Evolutionary conservation across 106 monocot genomes (phyloP).

Genomic region (Triglochin maritima): DNA sequence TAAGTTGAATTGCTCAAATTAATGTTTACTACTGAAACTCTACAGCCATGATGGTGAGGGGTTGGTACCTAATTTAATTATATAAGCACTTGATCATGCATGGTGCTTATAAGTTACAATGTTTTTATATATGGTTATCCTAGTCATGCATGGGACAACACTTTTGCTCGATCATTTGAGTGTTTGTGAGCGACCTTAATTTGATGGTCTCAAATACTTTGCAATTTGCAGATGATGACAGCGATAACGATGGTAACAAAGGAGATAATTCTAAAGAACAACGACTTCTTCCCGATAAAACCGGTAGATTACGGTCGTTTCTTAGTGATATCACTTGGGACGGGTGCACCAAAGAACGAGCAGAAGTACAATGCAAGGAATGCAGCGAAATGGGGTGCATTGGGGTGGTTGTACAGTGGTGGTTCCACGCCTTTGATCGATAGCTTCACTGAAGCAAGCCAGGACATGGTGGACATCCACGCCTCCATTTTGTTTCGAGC

Average conservation of each 20-base stretch:
- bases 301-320: slow-evolving; percentile 21
- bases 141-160: no score
- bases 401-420: slow-evolving; percentile 11
- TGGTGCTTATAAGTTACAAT: no score
- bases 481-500: slow-evolving; percentile 27
- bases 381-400: slow-evolving; percentile 7
- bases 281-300: slow-evolving; percentile 6
- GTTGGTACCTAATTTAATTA: no score
- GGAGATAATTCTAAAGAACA: slow-evolving; percentile 12
- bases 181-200: no score
- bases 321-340: slow-evolving; percentile 22
- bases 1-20: no score
- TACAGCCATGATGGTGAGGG: no score
- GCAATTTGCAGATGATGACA: slow-evolving; percentile 7
- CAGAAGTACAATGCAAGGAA: slow-evolving; percentile 13
- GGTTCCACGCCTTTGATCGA: slow-evolving; percentile 6
- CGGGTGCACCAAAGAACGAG: slow-evolving; percentile 16
- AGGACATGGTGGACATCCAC: slow-evolving; percentile 45
- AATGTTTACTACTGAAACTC: background rate
- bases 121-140: no score
- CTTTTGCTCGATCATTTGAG: no score
- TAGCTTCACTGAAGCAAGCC: slow-evolving; percentile 19
- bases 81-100: no score
- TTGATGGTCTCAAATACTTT: background rate
- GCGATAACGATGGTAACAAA: slow-evolving; percentile 12